Evolutionary conservation across 305 asterid genomes (phyloP), one percentile per base, ranked within the genome.

Genomic region (Fraxinus baroniana): DNA sequence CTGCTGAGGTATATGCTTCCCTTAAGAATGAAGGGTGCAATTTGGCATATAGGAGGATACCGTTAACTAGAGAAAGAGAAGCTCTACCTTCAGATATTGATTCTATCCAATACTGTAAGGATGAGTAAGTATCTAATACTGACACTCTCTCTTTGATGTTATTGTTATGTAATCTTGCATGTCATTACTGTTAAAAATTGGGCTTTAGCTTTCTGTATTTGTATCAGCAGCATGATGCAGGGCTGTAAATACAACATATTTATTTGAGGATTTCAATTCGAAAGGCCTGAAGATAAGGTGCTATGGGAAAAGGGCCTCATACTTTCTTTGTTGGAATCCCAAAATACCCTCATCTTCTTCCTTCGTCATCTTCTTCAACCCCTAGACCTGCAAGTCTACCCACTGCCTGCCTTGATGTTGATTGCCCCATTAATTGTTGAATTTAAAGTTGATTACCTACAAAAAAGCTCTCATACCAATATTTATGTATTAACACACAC

Each of bases 11-110:
- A 79, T 95, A 94, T 89, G 89, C 89, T 79, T 90, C 92, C 82
- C 90, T 95, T 90, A 85, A 84, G 87, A 75, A 83, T 80, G 97
- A 92, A 80, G 97, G 98, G 26, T 89, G 89, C 87, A 89, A 88
- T 86, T 86, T 94, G 78, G 87, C 86, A 80, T 95, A 92, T 86
- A 86, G 86, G 89, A 95, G 99, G 93, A 95, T 90, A 87, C 99
- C 99, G 18, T 89, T 95, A 84, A 94, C 99, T 1, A 92, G 99
- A 86, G 99, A 94, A 89, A 93, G 98, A 88, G 99, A 95, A 82
- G 97, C 99, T 72, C 89, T 95, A 80, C 91, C 98, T 85, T 91
- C 94, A 80, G 99, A 95, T 86, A 89, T 95, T 83, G 99, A 95
- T 89, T 94, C 98, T 78, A 95, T 95, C 83, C 99, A 94, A 88